phyloP scores from a whole-genome alignment of 352 stramenopile genomes.

The Phytophthora quininea region DNA sequence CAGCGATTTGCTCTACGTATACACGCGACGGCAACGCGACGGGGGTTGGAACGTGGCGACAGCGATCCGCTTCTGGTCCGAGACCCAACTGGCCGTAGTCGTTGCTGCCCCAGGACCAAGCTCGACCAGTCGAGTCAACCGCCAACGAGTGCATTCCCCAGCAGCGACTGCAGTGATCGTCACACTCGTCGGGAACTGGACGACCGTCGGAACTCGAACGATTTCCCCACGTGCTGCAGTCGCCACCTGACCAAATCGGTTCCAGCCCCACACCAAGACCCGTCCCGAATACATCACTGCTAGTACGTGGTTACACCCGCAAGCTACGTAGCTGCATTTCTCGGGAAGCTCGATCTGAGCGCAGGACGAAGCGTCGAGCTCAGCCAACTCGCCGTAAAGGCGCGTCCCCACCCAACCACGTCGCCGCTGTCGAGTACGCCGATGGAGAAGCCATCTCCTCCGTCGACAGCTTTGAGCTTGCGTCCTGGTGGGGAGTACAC shows the following conservation, averaged over 20 bases:
- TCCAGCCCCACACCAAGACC: slow-evolving; percentile 66
- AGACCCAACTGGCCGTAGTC: slow-evolving; percentile 61
- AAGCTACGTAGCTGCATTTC: slow-evolving; percentile 50
- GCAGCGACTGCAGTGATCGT: slow-evolving; percentile 39
- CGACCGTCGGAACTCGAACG: slow-evolving; percentile 24
- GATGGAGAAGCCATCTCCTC: slow-evolving; percentile 67
- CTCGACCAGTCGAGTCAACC: slow-evolving; percentile 34
- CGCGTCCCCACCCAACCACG: slow-evolving; percentile 63
- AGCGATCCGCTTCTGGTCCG: slow-evolving; percentile 6
- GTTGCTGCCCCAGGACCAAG: slow-evolving; percentile 79
- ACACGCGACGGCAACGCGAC: slow-evolving; percentile 19
- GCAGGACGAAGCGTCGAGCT: neutral
- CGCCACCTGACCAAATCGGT: slow-evolving; percentile 47
- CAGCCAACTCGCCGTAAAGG: slow-evolving; percentile 67
- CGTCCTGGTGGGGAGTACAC: slow-evolving; percentile 17
- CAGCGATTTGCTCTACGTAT: slow-evolving; percentile 32
- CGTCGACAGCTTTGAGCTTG: slow-evolving; percentile 35
- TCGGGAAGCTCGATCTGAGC: slow-evolving; percentile 26
- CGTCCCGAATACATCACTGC: slow-evolving; percentile 39
- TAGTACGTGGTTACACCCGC: slow-evolving; percentile 67
- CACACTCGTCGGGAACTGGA: slow-evolving; percentile 32
- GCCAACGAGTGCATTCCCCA: slow-evolving; percentile 73
- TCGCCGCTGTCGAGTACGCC: slow-evolving; percentile 32
- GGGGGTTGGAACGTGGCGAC: slow-evolving; percentile 3
- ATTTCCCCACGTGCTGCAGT: slow-evolving; percentile 8